Evolutionary conservation across 202 grass and related monocot species (phyloP).

Genomic region (Zizania palustris): DNA sequence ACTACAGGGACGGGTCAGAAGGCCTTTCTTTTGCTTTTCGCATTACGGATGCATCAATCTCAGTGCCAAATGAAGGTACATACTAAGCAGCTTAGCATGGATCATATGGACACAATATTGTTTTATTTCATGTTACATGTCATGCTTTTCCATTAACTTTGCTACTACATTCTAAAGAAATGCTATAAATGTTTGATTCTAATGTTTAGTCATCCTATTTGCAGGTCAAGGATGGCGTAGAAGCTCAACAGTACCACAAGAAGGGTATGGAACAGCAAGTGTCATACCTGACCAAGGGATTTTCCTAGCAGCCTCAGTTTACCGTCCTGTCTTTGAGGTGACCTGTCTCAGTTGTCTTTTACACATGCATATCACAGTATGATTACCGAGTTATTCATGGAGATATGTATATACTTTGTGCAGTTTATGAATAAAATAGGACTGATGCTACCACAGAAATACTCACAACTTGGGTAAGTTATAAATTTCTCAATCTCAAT

Average conservation of each 20-base stretch:
- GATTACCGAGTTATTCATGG: conserved; percentile 37
- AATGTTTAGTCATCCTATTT: conserved; percentile 44
- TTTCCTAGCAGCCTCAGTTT: conserved; percentile 90
- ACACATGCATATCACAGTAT: conserved; percentile 16
- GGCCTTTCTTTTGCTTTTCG: conserved; percentile 98
- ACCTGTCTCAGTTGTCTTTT: conserved; percentile 33
- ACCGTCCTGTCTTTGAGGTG: conserved; percentile 97
- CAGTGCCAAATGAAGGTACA: conserved; percentile 72
- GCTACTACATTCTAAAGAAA: conserved; percentile 8
- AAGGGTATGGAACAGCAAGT: conserved; percentile 94
- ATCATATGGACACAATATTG: conserved; percentile 8
- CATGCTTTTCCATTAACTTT: conserved; percentile 7
- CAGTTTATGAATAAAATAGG: conserved; percentile 96
- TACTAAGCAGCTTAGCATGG: conserved; percentile 23
- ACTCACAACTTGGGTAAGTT: conserved; percentile 78
- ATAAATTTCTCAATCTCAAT: conserved; percentile 30
- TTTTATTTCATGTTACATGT: not conserved
- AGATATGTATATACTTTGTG: conserved; percentile 37
- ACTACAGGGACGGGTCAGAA: conserved; percentile 88
- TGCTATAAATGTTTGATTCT: conserved; percentile 27
- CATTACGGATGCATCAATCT: conserved; percentile 77
- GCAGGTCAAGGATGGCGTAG: conserved; percentile 89
- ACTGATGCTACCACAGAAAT: conserved; percentile 81
- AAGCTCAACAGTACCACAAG: conserved; percentile 72
- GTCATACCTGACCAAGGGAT: conserved; percentile 97